Evolutionary conservation across 2,329 filamentous ascomycete genomes (phyloP).

Genomic region (Clonostachys rhizophaga): DNA sequence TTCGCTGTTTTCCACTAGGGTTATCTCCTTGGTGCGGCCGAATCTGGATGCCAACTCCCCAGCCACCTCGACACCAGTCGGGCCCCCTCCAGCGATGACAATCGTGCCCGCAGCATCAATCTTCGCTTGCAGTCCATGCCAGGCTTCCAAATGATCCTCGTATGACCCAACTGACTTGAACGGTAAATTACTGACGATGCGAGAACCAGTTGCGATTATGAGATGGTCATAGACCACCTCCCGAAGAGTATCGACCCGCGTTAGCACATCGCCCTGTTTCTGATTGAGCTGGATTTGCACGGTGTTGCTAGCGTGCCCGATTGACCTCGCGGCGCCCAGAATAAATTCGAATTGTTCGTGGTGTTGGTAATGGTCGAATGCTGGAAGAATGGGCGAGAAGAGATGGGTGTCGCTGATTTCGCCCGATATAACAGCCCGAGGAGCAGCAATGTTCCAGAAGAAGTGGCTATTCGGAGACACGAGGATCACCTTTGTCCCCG

Average conservation of each 20-base stretch:
- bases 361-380: constrained; percentile 37
- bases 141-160: constrained; percentile 24
- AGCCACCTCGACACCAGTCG: constrained; percentile 51
- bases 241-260: too few relatives aligned
- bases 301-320: constrained; percentile 23
- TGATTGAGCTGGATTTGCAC: constrained; percentile 26
- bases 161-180: constrained; percentile 22
- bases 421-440: constrained; percentile 45
- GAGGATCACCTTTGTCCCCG: constrained; percentile 39
- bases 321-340: constrained; percentile 34
- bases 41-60: constrained; percentile 86
- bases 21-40: constrained; percentile 75
- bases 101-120: constrained; percentile 43
- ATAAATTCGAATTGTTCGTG: constrained; percentile 39
- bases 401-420: constrained; percentile 39
- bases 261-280: constrained; percentile 13
- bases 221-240: constrained; percentile 49
- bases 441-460: constrained; percentile 51
- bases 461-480: constrained; percentile 49
- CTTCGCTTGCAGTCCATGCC: constrained; percentile 7
- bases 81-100: constrained; percentile 49
- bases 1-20: constrained; percentile 10
- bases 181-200: constrained; percentile 36
- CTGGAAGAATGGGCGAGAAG: constrained; percentile 36
- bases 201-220: constrained; percentile 50